Evolutionary conservation across 2,329 filamentous ascomycete genomes (phyloP), one percentile per base, ranked within the genome.

Genomic region (Ceratocystis colombiana): DNA sequence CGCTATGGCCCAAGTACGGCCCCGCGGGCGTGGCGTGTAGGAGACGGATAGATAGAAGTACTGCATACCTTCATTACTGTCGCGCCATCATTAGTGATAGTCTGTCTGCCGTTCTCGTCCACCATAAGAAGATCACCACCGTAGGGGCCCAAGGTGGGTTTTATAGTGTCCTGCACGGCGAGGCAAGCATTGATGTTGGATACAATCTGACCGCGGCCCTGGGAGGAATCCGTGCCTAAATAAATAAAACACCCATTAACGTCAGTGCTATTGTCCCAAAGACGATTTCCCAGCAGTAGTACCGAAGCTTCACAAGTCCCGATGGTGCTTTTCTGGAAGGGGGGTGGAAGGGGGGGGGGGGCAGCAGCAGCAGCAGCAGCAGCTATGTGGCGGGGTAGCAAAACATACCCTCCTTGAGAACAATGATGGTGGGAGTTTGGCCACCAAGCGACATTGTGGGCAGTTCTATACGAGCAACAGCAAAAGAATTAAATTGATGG

Each of bases 151-250:
- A 99, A 83, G 22, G 94, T 99, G 73, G 88, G 90, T 80, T 96
- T 95, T 79, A 99, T 93, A 68, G 93, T 97, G 63, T 87, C 84
- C 79, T 99, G 94, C 50, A 99, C 92, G 28, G 94, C 93, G 72
- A 96, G 82, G 77, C 94, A 99, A 71, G 94, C 94, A 80, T 96
- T 96, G 80, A 99, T 97, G 78, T 99, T 99, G 73, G 93, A 95
- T 73, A 99, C 79, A 73, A 99, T 88, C 79, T 99, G 94, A 66
- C 92, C 92, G 77, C 95, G 94, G 73, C 94, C 94, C 78, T 99
- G 94, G 65, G 94, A 97, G 72, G 91, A 86, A 77, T 99, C 94
- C 79, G 94, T 99, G 73, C 94, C 94, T 96, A 73, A 69, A 70
- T 96, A 73, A 69, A 70, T 22, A 22, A 22, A 22, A 22, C 20